Base-by-base conservation (phyloP, 345 rosid genomes). In the Arabis hirsuta region DNA sequence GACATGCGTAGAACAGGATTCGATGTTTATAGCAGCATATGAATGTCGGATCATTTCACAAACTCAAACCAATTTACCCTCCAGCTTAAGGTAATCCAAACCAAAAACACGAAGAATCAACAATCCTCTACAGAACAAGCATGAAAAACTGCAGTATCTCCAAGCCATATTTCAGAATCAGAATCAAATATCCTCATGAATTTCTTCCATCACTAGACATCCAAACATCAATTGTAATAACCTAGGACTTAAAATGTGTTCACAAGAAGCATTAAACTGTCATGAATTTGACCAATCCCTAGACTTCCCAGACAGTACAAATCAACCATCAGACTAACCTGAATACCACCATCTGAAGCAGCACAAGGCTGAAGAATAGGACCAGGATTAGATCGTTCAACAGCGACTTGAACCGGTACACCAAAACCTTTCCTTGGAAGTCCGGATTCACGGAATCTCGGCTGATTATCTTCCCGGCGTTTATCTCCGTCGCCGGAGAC, bases 261-360 rank as follows among this genome's bases (percentile, higher is more conserved):
- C 32, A 29, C 32, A 29, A 29, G 32, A 29, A 29, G 32, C 32
- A 29, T 5, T 29, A 29, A 29, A 29, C 32, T 29, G 36, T 32
- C 36, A 32, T 6, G 24, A 22, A 32, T 32, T 29, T 32, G 13
- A 47, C 5, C 45, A 50, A 22, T 9, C 59, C 11, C 34, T 26
- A 39, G 14, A 69, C 38, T 50, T 7, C 5, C 5, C 13, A 60
- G 2, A 47, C 8, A 47, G 12, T 16, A 52, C 16, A 29, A 19
- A 52, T 4, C 19, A 53, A 53, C 2, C 45, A 61, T 19, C 14
- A 67, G 11, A 53, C 31, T 5, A 45, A 95, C 99, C 97, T 95
- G 99, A 44, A 95, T 83, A 77, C 96, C 99, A 72, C 99, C 99
- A 14, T 89, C 92, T 46, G 85, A 84, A 64, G 96, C 77, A 16